phyloP scores from a whole-genome alignment of 768 basidiomycete species.

The Hygrocybe punicea region DNA sequence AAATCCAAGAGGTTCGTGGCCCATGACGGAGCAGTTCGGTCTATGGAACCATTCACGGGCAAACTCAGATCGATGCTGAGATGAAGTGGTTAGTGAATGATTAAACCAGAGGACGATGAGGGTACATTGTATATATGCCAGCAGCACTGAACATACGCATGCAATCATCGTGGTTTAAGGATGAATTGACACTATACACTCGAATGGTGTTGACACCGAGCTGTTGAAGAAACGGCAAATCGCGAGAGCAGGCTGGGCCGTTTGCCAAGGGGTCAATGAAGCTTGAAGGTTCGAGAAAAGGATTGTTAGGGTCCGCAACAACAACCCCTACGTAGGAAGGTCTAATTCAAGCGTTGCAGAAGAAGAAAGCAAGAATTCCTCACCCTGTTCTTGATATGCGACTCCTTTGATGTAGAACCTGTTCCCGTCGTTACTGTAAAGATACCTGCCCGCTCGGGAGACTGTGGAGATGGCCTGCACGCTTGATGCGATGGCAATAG shows the following conservation, averaged over 20 bases:
- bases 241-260: constrained; percentile 64
- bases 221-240: constrained; percentile 71
- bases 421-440: constrained; percentile 70
- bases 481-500: constrained; percentile 42
- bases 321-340: constrained; percentile 35
- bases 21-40: constrained; percentile 73
- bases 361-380: constrained; percentile 2
- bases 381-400: constrained; percentile 82
- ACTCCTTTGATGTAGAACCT: constrained; percentile 88
- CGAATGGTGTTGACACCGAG: constrained; percentile 80
- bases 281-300: constrained; percentile 67
- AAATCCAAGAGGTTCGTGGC: constrained; percentile 73
- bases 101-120: neutral
- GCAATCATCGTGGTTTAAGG: constrained; percentile 81
- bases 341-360: neutral
- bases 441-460: constrained; percentile 70
- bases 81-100: constrained; percentile 10
- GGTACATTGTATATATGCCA: constrained; percentile 85
- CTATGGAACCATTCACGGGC: constrained; percentile 82
- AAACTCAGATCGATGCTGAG: constrained; percentile 80
- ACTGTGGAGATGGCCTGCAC: constrained; percentile 69
- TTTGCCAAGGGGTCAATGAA: constrained; percentile 80
- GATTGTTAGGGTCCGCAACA: constrained; percentile 48
- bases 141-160: constrained; percentile 74
- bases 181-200: constrained; percentile 81